Evolutionary conservation across 805 yeast genomes (phyloP).

Genomic region (Lipomyces sp.): DNA sequence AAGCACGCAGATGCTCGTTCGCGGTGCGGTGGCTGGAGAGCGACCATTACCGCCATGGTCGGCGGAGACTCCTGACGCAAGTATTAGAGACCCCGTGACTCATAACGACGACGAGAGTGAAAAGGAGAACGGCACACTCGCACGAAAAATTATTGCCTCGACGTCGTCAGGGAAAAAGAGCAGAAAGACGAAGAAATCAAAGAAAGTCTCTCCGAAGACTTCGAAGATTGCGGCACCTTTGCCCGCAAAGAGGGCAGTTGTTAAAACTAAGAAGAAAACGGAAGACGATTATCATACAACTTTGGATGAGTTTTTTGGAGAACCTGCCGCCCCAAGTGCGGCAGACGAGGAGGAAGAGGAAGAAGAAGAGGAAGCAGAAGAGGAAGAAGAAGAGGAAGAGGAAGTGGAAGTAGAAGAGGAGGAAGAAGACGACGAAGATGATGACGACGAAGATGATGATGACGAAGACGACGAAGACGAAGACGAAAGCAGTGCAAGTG

Average conservation of each 20-base stretch:
- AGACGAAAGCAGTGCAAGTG: conserved; percentile 38
- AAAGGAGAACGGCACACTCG: background rate
- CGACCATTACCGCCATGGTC: conserved; percentile 48
- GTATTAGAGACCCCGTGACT: conserved; percentile 29
- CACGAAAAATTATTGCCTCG: background rate
- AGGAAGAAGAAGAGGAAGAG: conserved; percentile 31
- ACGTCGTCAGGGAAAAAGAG: conserved; percentile 8
- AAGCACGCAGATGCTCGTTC: conserved; percentile 27
- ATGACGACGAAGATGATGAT: conserved; percentile 38
- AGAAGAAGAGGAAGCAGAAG: conserved; percentile 34
- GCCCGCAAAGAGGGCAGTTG: conserved; percentile 6
- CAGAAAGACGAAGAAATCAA: conserved; percentile 9
- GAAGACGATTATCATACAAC: conserved; percentile 26
- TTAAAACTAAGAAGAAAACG: background rate
- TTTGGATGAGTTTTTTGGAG: conserved; percentile 79
- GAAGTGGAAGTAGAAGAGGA: conserved; percentile 35
- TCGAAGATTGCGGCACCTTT: conserved; percentile 1
- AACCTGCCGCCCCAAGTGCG: conserved; percentile 36
- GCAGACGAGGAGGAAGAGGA: conserved; percentile 21
- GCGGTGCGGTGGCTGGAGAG: conserved; percentile 38
- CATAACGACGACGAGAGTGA: conserved; percentile 1
- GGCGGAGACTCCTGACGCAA: conserved; percentile 38
- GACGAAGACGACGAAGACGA: conserved; percentile 39
- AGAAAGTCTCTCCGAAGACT: background rate
- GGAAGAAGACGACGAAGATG: conserved; percentile 34